Evolutionary conservation across 106 monocot genomes (phyloP).

Genomic region (Dendrobium officinale): DNA sequence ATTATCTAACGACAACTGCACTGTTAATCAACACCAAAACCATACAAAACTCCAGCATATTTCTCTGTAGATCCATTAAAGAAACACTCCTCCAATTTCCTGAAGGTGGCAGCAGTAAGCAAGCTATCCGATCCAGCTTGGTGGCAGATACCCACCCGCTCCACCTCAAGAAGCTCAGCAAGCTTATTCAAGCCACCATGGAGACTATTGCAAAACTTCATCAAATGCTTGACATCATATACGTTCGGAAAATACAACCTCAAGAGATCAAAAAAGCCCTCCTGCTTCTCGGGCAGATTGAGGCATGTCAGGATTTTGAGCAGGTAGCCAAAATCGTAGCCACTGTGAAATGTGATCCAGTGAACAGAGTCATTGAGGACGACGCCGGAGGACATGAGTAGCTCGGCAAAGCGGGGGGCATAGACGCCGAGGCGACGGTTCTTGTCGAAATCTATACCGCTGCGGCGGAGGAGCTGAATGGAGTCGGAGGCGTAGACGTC

Average conservation of each 20-base stretch:
- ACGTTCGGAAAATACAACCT: constrained; percentile 12
- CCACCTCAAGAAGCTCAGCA: constrained; percentile 15
- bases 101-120: constrained; percentile 14
- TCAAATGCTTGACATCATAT: constrained; percentile 21
- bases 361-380: constrained; percentile 15
- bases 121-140: constrained; percentile 18
- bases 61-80: constrained; percentile 17
- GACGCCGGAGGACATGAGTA: constrained; percentile 16
- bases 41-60: constrained; percentile 20
- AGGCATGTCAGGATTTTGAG: constrained; percentile 14
- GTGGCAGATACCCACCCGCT: constrained; percentile 18
- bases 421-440: constrained; percentile 3
- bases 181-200: constrained; percentile 20
- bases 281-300: constrained; percentile 14
- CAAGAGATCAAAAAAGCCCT: constrained; percentile 10
- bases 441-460: constrained; percentile 15
- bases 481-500: constrained; percentile 15
- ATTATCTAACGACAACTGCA: background rate
- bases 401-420: constrained; percentile 13
- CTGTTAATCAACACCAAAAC: constrained; percentile 13
- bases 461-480: constrained; percentile 9
- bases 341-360: constrained; percentile 15
- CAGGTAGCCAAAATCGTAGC: constrained; percentile 20
- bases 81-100: constrained; percentile 17
- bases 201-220: constrained; percentile 19